These are phyloP conservation scores for Lyophyllum atratum DNA, from an alignment of 768 basidiomycete species.

Conservation along the genomic window DNA sequence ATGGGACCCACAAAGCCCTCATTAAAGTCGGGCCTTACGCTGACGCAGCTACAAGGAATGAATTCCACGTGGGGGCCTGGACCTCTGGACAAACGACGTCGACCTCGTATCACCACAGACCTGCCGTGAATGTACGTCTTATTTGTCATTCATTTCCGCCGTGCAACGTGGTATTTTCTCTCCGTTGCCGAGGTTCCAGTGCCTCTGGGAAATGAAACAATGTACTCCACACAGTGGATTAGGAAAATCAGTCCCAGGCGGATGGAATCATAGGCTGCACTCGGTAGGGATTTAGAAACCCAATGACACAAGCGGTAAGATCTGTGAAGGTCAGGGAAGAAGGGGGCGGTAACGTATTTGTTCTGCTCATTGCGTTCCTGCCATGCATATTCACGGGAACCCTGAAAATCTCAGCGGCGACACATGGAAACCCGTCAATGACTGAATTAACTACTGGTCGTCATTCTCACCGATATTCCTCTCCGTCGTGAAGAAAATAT, in stretches of 20 bases:
- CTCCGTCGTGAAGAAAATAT: background rate
- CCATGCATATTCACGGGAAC: background rate
- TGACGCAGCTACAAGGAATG: background rate
- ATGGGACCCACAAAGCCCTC: background rate
- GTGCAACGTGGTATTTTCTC: background rate
- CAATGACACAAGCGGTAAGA: background rate
- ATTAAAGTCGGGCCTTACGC: background rate
- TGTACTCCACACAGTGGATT: background rate
- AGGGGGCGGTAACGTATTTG: background rate
- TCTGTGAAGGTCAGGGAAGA: background rate
- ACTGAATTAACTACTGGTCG: background rate
- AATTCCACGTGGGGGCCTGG: background rate
- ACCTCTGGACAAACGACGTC: background rate
- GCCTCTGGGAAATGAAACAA: background rate
- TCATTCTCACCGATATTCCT: background rate
- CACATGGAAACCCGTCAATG: background rate
- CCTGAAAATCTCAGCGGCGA: slow-evolving; percentile 1
- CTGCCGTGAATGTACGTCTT: background rate
- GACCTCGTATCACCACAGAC: background rate
- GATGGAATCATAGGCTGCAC: background rate
- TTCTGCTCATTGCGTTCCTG: background rate
- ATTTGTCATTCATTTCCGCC: slow-evolving; percentile 2
- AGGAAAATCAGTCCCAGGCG: background rate
- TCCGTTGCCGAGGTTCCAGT: background rate
- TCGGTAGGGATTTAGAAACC: background rate